Conservation (phyloP, 495 filamentous ascomycete genomes). For the Podospora tetraspora region DNA sequence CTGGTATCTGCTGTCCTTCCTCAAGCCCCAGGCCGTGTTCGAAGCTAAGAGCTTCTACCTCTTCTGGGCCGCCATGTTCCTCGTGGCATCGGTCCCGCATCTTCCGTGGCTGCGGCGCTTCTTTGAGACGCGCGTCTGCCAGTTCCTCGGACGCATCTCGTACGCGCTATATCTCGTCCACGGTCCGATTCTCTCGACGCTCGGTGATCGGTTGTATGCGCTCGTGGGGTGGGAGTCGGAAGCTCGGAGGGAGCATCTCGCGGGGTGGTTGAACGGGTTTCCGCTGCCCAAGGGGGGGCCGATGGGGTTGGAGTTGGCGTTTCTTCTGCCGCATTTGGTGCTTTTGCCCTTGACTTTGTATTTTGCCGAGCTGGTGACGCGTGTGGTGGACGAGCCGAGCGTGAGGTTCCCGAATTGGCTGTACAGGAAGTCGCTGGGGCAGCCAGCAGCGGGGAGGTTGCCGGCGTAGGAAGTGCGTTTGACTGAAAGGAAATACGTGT, state of each 20-base stretch:
- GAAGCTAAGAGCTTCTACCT: slow-evolving; percentile 47
- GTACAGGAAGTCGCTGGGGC: slow-evolving; percentile 34
- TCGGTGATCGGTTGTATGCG: slow-evolving; percentile 45
- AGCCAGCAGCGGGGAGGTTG: slow-evolving; percentile 10
- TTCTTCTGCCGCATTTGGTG: slow-evolving; percentile 49
- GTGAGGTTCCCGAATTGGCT: slow-evolving; percentile 50
- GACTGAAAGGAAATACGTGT: too few relatives aligned
- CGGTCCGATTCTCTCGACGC: slow-evolving; percentile 48
- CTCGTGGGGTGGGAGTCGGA: slow-evolving; percentile 46
- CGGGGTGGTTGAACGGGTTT: slow-evolving; percentile 43
- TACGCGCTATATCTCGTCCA: slow-evolving; percentile 63
- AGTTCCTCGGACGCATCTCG: slow-evolving; percentile 60
- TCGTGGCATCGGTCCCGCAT: slow-evolving; percentile 49
- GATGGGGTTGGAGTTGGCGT: slow-evolving; percentile 50
- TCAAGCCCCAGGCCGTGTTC: slow-evolving; percentile 48
- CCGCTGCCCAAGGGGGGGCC: slow-evolving; percentile 46
- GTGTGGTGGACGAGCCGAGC: slow-evolving; percentile 51
- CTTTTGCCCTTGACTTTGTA: slow-evolving; percentile 53
- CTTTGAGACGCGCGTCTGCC: slow-evolving; percentile 55
- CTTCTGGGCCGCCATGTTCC: slow-evolving; percentile 48
- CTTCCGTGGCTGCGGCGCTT: slow-evolving; percentile 44
- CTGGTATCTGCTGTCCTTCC: slow-evolving; percentile 43
- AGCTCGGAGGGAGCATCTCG: slow-evolving; percentile 31
- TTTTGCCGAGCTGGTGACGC: slow-evolving; percentile 52
- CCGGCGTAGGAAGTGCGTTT: slow-evolving; percentile 3